A percentile compares a stretch with the other conserved stretches of the same genome.
Conservation (phyloP, 176 grass and related monocot genomes). For the Otatea glauca region DNA sequence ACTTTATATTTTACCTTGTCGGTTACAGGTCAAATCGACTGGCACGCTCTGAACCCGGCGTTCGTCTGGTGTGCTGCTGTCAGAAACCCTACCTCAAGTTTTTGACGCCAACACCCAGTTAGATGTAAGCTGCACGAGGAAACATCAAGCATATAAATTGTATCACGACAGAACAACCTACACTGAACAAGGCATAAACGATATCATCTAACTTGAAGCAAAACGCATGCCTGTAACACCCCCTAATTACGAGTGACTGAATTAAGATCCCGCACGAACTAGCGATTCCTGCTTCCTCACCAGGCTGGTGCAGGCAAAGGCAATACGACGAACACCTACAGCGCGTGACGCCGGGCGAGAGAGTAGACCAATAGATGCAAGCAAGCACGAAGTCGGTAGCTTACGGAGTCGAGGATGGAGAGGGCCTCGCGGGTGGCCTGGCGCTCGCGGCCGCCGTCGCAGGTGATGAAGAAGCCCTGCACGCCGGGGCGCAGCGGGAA, state of each 20-base stretch:
- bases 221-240: neutral
- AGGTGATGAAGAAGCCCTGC: conserved; percentile 96
- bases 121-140: neutral
- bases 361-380: neutral
- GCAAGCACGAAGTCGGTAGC: neutral
- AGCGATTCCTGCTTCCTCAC: neutral
- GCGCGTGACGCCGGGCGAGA: neutral
- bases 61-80: no score
- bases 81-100: no score
- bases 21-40: no score
- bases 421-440: conserved; percentile 90
- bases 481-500: conserved; percentile 79
- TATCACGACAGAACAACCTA: neutral
- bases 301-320: neutral
- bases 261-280: neutral
- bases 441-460: conserved; percentile 86
- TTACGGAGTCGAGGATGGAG: conserved; percentile 81
- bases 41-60: no score
- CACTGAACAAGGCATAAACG: neutral
- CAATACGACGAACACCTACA: conserved; percentile 16
- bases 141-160: neutral
- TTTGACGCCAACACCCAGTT: no score
- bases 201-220: neutral
- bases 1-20: no score
- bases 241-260: neutral